Evolutionary conservation across 148 eudicot species (phyloP).

Genomic region (Camellia japonica): DNA sequence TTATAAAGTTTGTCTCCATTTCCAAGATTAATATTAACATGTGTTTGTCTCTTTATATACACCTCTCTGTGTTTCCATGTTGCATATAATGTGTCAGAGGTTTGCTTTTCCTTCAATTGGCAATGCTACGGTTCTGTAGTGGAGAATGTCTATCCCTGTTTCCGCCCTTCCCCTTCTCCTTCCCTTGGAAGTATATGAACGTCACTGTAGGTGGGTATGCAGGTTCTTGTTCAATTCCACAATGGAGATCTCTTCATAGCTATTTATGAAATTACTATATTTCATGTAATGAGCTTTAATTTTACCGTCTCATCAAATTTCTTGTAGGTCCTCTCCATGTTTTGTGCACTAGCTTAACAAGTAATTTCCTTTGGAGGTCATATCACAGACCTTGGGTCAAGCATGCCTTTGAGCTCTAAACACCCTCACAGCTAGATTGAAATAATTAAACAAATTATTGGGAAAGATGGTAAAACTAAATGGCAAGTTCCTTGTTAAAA

Average conservation of each 20-base stretch:
- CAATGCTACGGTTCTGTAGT: not conserved
- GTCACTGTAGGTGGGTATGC: not conserved
- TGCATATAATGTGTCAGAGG: not conserved
- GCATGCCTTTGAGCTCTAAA: not conserved
- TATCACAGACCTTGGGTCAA: not conserved
- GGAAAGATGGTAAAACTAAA: not conserved
- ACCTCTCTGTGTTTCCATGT: not conserved
- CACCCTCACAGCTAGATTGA: too few species aligned
- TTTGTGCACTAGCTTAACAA: not conserved
- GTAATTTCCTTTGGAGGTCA: too few species aligned
- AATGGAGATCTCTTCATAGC: not conserved
- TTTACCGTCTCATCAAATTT: not conserved
- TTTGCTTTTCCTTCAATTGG: not conserved
- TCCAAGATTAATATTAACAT: too few species aligned
- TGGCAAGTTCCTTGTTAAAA: not conserved
- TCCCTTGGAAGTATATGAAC: not conserved
- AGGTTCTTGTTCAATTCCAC: not conserved
- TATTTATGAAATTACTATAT: not conserved
- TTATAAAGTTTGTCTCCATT: too few species aligned
- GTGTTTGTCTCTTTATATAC: too few species aligned
- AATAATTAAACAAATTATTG: too few species aligned
- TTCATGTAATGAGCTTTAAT: not conserved
- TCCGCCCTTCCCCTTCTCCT: not conserved
- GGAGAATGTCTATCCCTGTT: too few species aligned
- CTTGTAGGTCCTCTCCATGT: not conserved